Base-by-base conservation (phyloP, 176 grass and related monocot species). In the Avena atlantica region DNA sequence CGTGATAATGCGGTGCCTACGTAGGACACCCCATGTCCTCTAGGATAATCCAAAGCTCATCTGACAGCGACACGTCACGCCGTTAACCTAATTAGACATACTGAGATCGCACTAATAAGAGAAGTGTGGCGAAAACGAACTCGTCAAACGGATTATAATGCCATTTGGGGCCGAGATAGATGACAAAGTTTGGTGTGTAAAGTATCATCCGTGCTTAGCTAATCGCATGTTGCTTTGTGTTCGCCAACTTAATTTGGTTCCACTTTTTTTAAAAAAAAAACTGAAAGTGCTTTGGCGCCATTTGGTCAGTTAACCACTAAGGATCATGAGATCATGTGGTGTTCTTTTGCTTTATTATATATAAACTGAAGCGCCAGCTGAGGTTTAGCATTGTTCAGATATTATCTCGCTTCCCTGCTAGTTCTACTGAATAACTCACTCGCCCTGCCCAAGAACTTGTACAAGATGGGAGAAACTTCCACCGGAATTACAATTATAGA, bases 11-110 rank as follows among this genome's bases (percentile, higher is more conserved):
- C 23, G 5, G 13, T 40, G 45, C 15, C 57, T 80, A 48, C 25
- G 67, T 79, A 6, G 20, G 69, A 45, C 23, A 19, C 60, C 15
- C 64, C 0, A 49, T 29, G 9, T 2, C 15, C 72, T 2, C 0
- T 55, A 76, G 24, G 74, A 76, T 76, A 24, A 9, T 27, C 51
- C 15, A 36, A 47, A 24, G 24, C 2, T 20, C 47, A 34, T 48
- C 64, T 79, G 21, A 4, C 0, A 20, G 89, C 84, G 74, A 87
- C 80, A 79, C 84, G 78, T 87, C 58, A 83, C 21, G 21, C 29
- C 9, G 37, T 76, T 89, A 70, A 14, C 23, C 42, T 47, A 79
- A 42, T 42, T 74, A 50, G 49, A 25, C 77, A 66, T 34, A 67
- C 20, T 42, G 45, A 27, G 70, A 29, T 29, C 7, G 2, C 44